Conservation (phyloP, 2,329 filamentous ascomycete genomes). For the Gremmenia infestans region DNA sequence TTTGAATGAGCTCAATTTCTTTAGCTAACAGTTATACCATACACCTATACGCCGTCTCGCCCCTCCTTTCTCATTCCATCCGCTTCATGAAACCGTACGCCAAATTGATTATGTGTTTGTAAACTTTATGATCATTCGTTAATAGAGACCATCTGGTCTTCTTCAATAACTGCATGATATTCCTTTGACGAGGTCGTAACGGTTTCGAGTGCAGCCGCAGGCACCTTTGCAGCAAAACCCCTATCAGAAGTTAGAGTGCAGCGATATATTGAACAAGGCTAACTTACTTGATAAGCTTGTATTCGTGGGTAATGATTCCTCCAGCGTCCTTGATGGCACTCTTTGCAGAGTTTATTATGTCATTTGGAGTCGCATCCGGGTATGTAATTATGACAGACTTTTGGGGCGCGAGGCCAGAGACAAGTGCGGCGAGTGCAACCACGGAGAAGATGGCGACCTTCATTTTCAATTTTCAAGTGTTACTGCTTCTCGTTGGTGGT, state of each 20-base stretch:
- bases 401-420: conserved; percentile 52
- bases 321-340: conserved; percentile 63
- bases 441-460: conserved; percentile 54
- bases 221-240: conserved; percentile 72
- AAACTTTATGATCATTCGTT: neutral
- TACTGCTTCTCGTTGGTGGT: neutral
- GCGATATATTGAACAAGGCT: neutral
- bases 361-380: conserved; percentile 59
- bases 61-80: neutral
- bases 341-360: conserved; percentile 66
- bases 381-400: conserved; percentile 79
- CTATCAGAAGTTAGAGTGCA: conserved; percentile 37
- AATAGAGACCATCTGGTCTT: conserved; percentile 61
- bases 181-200: conserved; percentile 58
- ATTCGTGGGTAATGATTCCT: conserved; percentile 75
- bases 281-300: conserved; percentile 61
- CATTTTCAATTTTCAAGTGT: conserved; percentile 45
- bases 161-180: conserved; percentile 66
- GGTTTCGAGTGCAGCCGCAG: conserved; percentile 61
- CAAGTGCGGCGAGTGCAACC: conserved; percentile 52
- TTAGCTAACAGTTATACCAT: neutral
- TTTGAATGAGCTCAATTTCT: too few species aligned
- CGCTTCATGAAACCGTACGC: too few species aligned
- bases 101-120: too few species aligned
- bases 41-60: neutral